Evolutionary conservation across 1,139 yeast species (phyloP).

Genomic region (Nakaseomyces uthaithaninus): DNA sequence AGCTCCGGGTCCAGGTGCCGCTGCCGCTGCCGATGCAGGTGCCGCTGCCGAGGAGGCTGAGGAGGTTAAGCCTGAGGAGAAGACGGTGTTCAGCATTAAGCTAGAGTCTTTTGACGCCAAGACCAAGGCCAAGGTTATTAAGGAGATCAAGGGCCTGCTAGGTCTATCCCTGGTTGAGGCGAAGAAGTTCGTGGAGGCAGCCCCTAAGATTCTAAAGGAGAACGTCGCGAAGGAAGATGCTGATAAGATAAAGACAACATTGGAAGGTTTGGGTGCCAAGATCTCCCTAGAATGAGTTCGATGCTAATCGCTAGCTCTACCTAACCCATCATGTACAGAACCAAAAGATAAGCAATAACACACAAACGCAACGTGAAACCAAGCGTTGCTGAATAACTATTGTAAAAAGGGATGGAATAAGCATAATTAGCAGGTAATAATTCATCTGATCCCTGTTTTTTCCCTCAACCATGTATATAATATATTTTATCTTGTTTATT

Average conservation of each 20-base stretch:
- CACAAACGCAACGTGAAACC: too few species aligned
- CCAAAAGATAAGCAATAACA: too few species aligned
- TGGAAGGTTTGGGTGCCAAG: conserved; percentile 95
- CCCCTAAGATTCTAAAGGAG: conserved; percentile 74
- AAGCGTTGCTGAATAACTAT: too few species aligned
- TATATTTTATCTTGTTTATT: too few species aligned
- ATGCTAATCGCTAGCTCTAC: too few species aligned
- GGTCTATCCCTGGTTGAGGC: conserved; percentile 94
- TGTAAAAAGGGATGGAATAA: too few species aligned
- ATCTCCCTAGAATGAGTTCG: conserved; percentile 64
- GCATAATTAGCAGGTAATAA: too few species aligned
- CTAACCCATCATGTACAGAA: too few species aligned
- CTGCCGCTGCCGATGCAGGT: conserved; percentile 41
- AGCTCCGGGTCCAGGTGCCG: conserved; percentile 10
- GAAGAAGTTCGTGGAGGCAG: conserved; percentile 94
- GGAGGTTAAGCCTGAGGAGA: conserved; percentile 78
- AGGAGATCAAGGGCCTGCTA: conserved; percentile 87
- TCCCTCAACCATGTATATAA: too few species aligned
- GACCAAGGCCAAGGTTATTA: conserved; percentile 93
- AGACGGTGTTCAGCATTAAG: conserved; percentile 86
- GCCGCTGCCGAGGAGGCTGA: conserved; percentile 69
- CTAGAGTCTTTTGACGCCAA: conserved; percentile 91
- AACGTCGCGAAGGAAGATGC: conserved; percentile 66
- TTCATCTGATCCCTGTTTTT: too few species aligned
- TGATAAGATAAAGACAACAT: conserved; percentile 75